Conservation (phyloP, 306 rosid genomes). For the Sicyos edulis region DNA sequence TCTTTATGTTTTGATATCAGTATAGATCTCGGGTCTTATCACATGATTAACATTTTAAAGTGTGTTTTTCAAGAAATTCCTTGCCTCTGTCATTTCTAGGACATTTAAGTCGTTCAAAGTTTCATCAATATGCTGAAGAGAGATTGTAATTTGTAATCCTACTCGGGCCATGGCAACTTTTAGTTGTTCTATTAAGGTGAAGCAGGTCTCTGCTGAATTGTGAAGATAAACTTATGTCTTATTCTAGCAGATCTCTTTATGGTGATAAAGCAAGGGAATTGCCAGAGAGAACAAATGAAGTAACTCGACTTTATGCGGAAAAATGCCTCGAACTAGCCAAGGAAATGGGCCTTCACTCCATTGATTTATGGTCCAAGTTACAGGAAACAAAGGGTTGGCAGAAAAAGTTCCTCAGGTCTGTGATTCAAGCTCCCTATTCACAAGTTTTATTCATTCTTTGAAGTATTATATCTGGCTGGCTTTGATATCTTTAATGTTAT, state of each 20-base stretch:
- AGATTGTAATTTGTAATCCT: background rate
- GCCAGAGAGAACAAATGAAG: conserved; percentile 82
- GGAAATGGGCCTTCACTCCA: conserved; percentile 45
- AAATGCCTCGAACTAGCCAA: conserved; percentile 60
- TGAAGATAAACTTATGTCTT: too few species aligned
- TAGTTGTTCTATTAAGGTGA: conserved; percentile 4
- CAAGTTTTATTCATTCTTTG: background rate
- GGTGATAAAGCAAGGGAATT: conserved; percentile 55
- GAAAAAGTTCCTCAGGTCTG: conserved; percentile 71
- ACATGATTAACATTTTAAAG: background rate
- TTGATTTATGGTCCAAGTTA: conserved; percentile 86
- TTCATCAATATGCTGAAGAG: background rate
- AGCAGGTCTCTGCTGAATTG: background rate
- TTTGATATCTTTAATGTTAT: background rate
- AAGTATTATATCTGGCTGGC: background rate
- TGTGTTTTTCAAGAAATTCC: background rate
- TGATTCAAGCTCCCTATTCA: background rate
- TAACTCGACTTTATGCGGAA: conserved; percentile 64
- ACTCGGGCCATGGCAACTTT: too few species aligned
- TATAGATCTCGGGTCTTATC: too few species aligned
- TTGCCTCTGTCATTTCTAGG: too few species aligned
- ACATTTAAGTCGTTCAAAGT: background rate
- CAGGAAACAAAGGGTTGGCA: conserved; percentile 93
- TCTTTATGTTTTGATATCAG: too few species aligned
- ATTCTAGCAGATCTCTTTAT: conserved; percentile 46